These are phyloP conservation scores for Naganishia kalamii DNA, from an alignment of 768 basidiomycete genomes.

Conservation along the genomic window DNA sequence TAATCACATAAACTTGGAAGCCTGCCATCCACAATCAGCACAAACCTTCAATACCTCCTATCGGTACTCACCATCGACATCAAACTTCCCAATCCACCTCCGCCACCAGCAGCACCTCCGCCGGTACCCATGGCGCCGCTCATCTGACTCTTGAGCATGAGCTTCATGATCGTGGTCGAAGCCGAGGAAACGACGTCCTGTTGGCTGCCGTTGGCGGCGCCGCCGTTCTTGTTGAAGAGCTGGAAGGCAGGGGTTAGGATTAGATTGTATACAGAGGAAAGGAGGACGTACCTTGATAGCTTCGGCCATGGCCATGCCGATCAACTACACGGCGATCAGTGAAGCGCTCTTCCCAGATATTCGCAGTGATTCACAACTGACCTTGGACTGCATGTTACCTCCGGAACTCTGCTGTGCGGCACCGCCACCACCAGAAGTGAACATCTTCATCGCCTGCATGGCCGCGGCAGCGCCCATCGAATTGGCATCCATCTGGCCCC, in stretches of 20 bases:
- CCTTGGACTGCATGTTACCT: constrained; percentile 50
- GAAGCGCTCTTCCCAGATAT: background rate
- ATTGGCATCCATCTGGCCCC: constrained; percentile 53
- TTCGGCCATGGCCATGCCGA: constrained; percentile 81
- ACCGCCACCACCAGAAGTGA: constrained; percentile 48
- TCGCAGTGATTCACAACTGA: constrained; percentile 14
- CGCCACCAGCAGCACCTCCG: constrained; percentile 65
- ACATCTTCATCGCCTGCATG: constrained; percentile 62
- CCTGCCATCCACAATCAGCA: background rate
- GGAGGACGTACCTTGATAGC: constrained; percentile 40
- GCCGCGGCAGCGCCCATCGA: constrained; percentile 60
- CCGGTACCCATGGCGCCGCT: constrained; percentile 49
- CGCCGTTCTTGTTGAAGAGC: constrained; percentile 65
- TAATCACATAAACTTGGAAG: constrained; percentile 21
- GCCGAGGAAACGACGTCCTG: constrained; percentile 81
- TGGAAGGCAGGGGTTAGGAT: constrained; percentile 49
- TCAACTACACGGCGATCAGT: constrained; percentile 51
- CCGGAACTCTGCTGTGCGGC: constrained; percentile 45
- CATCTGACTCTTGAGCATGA: constrained; percentile 54
- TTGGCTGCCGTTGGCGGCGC: constrained; percentile 51
- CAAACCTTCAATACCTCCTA: background rate
- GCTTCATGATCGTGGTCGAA: constrained; percentile 77
- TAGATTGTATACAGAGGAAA: background rate
- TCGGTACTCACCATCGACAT: constrained; percentile 56
- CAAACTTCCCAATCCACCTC: constrained; percentile 53